These are phyloP conservation scores for Xylaria nigripes DNA, from an alignment of 495 filamentous ascomycete genomes.

Conservation along the genomic window DNA sequence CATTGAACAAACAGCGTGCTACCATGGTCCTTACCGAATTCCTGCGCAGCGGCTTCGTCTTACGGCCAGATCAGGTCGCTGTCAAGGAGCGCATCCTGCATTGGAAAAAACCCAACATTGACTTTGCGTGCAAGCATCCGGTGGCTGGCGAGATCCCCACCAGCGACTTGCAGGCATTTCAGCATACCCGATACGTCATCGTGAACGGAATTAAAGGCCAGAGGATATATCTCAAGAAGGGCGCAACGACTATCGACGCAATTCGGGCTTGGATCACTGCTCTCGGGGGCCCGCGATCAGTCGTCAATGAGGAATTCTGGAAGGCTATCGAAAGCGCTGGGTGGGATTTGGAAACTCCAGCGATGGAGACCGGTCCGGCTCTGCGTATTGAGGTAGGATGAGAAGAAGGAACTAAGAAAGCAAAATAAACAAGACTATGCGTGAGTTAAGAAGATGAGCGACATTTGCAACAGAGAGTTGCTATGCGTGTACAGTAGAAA, in stretches of 20 bases:
- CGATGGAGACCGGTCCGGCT: conserved; percentile 33
- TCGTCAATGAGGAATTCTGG: conserved; percentile 31
- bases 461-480: not conserved
- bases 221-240: conserved; percentile 53
- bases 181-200: conserved; percentile 25
- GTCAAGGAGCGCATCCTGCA: conserved; percentile 65
- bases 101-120: conserved; percentile 31
- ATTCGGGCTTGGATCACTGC: conserved; percentile 71
- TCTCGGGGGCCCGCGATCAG: conserved; percentile 34
- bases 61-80: conserved; percentile 57
- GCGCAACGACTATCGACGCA: conserved; percentile 39
- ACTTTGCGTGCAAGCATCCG: conserved; percentile 21
- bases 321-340: conserved; percentile 26
- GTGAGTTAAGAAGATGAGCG: conserved; percentile 2
- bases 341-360: conserved; percentile 39
- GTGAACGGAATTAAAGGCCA: conserved; percentile 28
- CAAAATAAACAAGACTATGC: not conserved
- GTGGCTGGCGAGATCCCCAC: conserved; percentile 8
- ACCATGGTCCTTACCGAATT: conserved; percentile 67
- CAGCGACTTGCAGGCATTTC: conserved; percentile 1
- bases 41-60: conserved; percentile 41
- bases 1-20: conserved; percentile 80
- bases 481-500: conserved; percentile 14
- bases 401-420: not conserved
- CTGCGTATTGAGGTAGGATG: conserved; percentile 15